A percentile compares a stretch with the other conserved stretches of the same genome.
phyloP scores from a whole-genome alignment of 306 rosid species.

The Glycyrrhiza uralensis region DNA sequence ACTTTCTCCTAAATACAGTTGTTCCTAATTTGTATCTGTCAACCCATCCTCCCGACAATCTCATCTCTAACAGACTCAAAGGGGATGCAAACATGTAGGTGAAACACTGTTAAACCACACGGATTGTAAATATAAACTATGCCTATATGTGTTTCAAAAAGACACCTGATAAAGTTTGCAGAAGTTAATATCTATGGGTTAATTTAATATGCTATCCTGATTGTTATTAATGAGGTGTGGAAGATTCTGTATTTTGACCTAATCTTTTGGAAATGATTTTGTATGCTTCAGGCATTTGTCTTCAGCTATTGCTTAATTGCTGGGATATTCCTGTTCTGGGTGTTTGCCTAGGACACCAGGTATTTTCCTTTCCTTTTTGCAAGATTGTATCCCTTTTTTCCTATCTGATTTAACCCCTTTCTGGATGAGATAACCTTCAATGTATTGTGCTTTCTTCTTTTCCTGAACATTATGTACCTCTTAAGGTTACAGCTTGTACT shows the following conservation, averaged over 20 bases:
- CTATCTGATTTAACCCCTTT: background rate
- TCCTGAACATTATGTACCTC: background rate
- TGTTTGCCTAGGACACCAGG: slow-evolving; percentile 99
- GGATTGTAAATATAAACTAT: background rate
- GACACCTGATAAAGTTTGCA: slow-evolving; percentile 14
- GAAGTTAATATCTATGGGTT: slow-evolving; percentile 10
- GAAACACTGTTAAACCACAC: slow-evolving; percentile 3
- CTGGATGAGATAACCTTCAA: background rate
- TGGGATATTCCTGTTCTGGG: slow-evolving; percentile 88
- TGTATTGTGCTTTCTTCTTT: background rate
- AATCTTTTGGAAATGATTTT: slow-evolving; percentile 28
- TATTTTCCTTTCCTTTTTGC: slow-evolving; percentile 33
- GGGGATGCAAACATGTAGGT: background rate
- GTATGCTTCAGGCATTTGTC: slow-evolving; percentile 77
- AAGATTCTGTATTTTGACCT: slow-evolving; percentile 6
- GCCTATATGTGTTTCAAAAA: background rate
- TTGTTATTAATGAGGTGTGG: slow-evolving; percentile 16
- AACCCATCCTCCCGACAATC: background rate
- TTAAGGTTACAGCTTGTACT: slow-evolving; percentile 1
- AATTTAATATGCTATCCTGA: slow-evolving; percentile 19
- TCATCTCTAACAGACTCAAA: background rate
- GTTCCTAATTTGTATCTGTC: background rate
- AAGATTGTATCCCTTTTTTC: background rate
- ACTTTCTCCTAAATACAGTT: background rate
- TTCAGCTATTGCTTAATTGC: slow-evolving; percentile 72